These are phyloP conservation scores for Elsinoe ampelina DNA, from an alignment of 2,329 filamentous ascomycete species.

Conservation along the genomic window DNA sequence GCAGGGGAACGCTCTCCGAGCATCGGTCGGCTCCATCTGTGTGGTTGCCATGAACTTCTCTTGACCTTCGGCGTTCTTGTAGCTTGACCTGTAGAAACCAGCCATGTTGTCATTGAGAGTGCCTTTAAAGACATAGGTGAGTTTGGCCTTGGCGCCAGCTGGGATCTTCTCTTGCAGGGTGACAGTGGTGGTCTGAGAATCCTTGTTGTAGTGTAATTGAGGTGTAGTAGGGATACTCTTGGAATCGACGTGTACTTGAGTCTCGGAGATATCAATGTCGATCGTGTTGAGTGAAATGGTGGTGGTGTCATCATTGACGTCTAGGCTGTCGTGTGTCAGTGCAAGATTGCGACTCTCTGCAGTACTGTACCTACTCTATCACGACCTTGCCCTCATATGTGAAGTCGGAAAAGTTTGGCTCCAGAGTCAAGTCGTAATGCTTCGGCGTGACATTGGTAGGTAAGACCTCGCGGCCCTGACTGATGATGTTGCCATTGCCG, in stretches of 20 bases:
- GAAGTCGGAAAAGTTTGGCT: conserved; percentile 82
- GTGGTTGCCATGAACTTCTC: conserved; percentile 78
- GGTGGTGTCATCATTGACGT: conserved; percentile 73
- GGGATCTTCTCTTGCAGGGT: conserved; percentile 64
- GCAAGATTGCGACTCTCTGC: background rate
- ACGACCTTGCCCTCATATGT: conserved; percentile 75
- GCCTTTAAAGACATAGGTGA: conserved; percentile 71
- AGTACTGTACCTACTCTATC: conserved; percentile 56
- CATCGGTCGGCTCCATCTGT: conserved; percentile 96
- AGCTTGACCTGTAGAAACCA: conserved; percentile 92
- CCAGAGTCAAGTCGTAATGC: conserved; percentile 85
- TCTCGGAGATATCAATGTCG: conserved; percentile 72
- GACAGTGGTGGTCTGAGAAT: conserved; percentile 73
- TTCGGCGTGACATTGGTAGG: conserved; percentile 85
- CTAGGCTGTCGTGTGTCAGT: conserved; percentile 43
- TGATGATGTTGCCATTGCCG: conserved; percentile 48
- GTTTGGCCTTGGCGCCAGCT: conserved; percentile 66
- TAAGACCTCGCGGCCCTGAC: conserved; percentile 68
- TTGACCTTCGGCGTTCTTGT: conserved; percentile 70
- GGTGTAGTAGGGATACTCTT: conserved; percentile 52
- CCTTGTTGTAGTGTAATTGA: conserved; percentile 62
- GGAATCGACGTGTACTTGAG: conserved; percentile 56
- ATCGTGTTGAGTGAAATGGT: conserved; percentile 81
- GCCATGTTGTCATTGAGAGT: conserved; percentile 90
- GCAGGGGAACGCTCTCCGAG: conserved; percentile 84